Evolutionary conservation across 2,329 filamentous ascomycete genomes (phyloP), one percentile per base, ranked within the genome.

Genomic region (Penicillium oxalicum): DNA sequence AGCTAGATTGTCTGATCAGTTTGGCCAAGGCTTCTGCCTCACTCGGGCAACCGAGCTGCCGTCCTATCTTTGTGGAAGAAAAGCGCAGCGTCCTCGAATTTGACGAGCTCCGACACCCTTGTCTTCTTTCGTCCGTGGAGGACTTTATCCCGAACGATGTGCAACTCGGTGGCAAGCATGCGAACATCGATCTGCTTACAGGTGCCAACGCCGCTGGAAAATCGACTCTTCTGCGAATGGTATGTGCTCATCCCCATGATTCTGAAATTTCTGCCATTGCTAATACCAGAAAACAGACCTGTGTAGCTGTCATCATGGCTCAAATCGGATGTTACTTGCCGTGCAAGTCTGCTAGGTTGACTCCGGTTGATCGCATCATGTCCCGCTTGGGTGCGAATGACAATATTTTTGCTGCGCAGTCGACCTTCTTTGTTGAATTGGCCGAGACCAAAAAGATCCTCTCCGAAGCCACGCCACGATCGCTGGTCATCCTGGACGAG

Each of bases 371-470:
- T 66, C 88, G 93, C 47, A 97, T 98, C 75, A 98, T 98, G 93
- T 97, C 91, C 8, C 88, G 93, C 40, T 82, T 98, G 0, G 93
- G 93, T 8, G 93, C 93, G 41, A 95, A 97, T 63, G 93, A 98
- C 80, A 97, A 97, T 70, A 98, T 98, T 61, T 97, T 98, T 65
- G 93, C 91, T 1, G 88, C 91, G 0, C 93, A 98, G 69, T 95
- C 88, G 11, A 98, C 93, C 2, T 98, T 98, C 76, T 97, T 98
- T 64, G 91, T 98, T 27, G 93, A 98, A 70, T 76, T 98, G 2
- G 91, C 90, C 0, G 93, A 98, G 68, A 98, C 93, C 0, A 95
- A 97, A 75, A 97, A 97, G 77, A 98, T 98, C 44, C 78, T 98
- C 0, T 83, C 88, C 0, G 93, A 97, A 72, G 93, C 93, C 0